phyloP scores from a whole-genome alignment of 2,329 filamentous ascomycete species.

The Neonectria faginata region DNA sequence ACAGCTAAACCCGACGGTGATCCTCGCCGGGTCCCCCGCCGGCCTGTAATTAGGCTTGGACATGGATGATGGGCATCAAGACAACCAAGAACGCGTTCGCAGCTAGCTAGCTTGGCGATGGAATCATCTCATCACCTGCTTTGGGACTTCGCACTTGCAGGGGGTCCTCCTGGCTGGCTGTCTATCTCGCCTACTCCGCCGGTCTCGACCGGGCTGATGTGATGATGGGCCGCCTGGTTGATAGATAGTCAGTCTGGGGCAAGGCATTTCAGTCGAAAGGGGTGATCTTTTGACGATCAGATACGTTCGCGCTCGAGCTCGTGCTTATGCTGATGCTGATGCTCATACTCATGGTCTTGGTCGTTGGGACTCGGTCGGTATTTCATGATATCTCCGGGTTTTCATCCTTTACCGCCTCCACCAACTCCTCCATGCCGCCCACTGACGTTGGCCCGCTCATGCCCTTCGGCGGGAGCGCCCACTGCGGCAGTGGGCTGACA shows the following conservation, averaged over 20 bases:
- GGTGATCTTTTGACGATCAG: no score
- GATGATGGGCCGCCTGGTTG: background rate
- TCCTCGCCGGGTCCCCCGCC: conserved; percentile 21
- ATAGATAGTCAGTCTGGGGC: background rate
- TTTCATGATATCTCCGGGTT: conserved; percentile 54
- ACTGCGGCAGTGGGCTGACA: conserved; percentile 83
- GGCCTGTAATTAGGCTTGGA: conserved; percentile 15
- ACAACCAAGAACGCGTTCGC: conserved; percentile 19
- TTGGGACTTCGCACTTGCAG: conserved; percentile 20
- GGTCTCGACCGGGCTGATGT: conserved; percentile 15
- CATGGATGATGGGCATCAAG: background rate
- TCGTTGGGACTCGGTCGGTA: conserved; percentile 24
- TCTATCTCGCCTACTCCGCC: conserved; percentile 8
- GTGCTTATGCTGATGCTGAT: no score
- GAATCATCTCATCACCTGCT: conserved; percentile 27
- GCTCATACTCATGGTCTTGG: no score
- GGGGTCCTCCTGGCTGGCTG: conserved; percentile 7
- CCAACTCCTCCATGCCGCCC: conserved; percentile 69
- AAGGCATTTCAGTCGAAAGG: conserved; percentile 12
- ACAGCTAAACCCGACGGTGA: background rate
- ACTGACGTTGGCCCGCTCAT: conserved; percentile 77
- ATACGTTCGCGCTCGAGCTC: no score
- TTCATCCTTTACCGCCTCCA: conserved; percentile 64
- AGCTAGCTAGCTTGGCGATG: conserved; percentile 30
- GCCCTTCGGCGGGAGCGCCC: conserved; percentile 85